Percentiles rank a stretch among this genome's conserved stretches.
phyloP scores from a whole-genome alignment of 768 basidiomycete genomes.

The Panaeolus papilionaceus region DNA sequence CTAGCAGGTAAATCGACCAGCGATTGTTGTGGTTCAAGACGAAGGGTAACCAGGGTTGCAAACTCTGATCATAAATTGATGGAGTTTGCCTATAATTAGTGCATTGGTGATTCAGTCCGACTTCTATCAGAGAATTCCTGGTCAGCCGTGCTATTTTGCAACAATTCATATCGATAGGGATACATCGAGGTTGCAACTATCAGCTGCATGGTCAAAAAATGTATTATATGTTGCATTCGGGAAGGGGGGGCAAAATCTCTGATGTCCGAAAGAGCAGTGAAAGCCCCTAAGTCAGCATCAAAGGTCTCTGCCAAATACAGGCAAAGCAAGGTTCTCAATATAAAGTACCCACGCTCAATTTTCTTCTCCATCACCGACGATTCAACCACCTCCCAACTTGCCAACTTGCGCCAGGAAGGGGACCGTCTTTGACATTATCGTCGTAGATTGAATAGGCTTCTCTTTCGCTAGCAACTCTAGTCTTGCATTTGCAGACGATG shows the following conservation, averaged over 20 bases:
- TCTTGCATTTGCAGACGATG: conserved; percentile 51
- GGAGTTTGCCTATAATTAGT: background rate
- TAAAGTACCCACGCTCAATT: background rate
- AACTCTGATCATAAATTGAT: background rate
- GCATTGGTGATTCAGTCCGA: too few relatives aligned
- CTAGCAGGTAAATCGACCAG: background rate
- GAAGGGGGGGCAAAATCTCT: too few relatives aligned
- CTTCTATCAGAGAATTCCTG: too few relatives aligned
- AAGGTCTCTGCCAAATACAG: background rate
- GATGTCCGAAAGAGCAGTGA: background rate
- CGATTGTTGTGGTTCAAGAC: background rate
- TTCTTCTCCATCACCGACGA: background rate
- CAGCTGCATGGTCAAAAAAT: too few relatives aligned
- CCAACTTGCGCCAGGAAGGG: conserved; percentile 14
- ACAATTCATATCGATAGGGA: too few relatives aligned
- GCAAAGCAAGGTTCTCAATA: background rate
- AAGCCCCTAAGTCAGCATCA: background rate
- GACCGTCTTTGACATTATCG: conserved; percentile 26
- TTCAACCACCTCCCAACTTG: conserved; percentile 9
- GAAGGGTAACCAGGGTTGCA: background rate
- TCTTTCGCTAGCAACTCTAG: conserved; percentile 82
- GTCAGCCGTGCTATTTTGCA: too few relatives aligned
- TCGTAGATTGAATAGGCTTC: conserved; percentile 64
- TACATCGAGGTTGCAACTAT: too few relatives aligned
- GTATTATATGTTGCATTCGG: too few relatives aligned